Evolutionary conservation across 768 basidiomycete genomes (phyloP), one percentile per base, ranked within the genome.

Genomic region (Tylopilus subfusipes): DNA sequence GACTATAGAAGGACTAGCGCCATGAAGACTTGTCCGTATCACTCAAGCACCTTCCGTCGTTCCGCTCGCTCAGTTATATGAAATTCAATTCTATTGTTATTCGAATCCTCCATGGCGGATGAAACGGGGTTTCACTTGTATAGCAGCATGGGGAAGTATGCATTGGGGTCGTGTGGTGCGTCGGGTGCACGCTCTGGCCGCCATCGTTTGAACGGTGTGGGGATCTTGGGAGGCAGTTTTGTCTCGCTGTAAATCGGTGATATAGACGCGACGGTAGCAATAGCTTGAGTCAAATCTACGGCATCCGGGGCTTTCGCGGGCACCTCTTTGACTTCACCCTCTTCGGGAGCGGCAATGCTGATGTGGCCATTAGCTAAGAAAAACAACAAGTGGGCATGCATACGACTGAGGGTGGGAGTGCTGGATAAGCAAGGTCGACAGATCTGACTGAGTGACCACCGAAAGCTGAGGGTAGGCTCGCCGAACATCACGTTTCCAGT

Each of bases 401-500:
- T 75, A 93, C 90, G 81, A 73, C 68, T 76, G 78, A 27, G 76
- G 66, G 51, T 76, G 74, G 7, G 90, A 87, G 54, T 93, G 90
- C 52, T 93, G 83, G 55, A 96, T 82, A 42, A 98, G 79, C 57
- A 98, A 73, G 24, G 81, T 74, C 1, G 94, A 86, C 24, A 97
- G 75, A 63, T 94, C 86, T 6, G 81, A 67, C 74, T 98, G 94
- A 5, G 91, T 90, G 54, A 98, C 78, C 19, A 92, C 84, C 3
- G 93, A 94, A 27, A 93, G 84, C 61, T 88, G 90, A n/a, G 94
- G 93, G 72, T 94, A 97, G 33, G 84, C 84, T 48, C 94, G 85
- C 53, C 93, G 85, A 63, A 95, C 90, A 73, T 97, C 94, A 57
- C 94, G 90, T 73, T 96, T 96, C 86, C 88, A 95, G 79, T 98